These are phyloP conservation scores for Leucosporidium creatinivorum DNA, from an alignment of 768 basidiomycete species.

Conservation along the genomic window DNA sequence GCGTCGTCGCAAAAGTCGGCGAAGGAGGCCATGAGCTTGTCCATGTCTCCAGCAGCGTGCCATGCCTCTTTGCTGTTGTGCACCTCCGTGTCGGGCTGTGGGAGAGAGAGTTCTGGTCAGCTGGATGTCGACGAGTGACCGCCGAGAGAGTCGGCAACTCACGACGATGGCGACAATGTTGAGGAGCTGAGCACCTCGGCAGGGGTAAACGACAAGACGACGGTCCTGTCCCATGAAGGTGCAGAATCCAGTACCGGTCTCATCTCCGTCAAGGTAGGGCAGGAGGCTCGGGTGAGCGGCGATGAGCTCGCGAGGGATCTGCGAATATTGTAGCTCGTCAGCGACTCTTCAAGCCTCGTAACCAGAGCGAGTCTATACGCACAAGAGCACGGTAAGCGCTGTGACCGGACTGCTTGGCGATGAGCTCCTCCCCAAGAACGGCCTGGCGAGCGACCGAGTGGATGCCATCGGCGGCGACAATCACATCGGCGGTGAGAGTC, in stretches of 20 bases:
- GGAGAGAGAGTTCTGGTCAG: background rate
- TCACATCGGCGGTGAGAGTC: conserved; percentile 20
- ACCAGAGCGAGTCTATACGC: too few species aligned
- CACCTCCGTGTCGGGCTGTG: conserved; percentile 19
- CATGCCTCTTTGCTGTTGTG: conserved; percentile 26
- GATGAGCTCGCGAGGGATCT: too few species aligned
- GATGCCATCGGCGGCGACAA: conserved; percentile 35
- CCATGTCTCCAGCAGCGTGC: conserved; percentile 18
- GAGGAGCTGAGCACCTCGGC: background rate
- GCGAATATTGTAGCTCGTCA: too few species aligned
- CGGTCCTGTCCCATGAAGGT: conserved; percentile 3
- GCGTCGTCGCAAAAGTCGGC: conserved; percentile 22
- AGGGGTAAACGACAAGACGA: conserved; percentile 12
- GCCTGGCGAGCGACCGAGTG: conserved; percentile 22
- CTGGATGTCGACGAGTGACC: background rate
- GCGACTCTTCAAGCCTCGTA: too few species aligned
- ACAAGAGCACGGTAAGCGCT: conserved; percentile 35
- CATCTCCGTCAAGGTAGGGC: too few species aligned
- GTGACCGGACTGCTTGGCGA: conserved; percentile 30
- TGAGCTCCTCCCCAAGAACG: conserved; percentile 21
- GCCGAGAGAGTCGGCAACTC: background rate
- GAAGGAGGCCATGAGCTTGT: conserved; percentile 28
- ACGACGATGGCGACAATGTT: conserved; percentile 17
- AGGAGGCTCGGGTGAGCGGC: too few species aligned
- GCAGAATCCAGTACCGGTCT: background rate